These are phyloP conservation scores for Alternaria dauci DNA, from an alignment of 2,329 filamentous ascomycete genomes.

Conservation along the genomic window DNA sequence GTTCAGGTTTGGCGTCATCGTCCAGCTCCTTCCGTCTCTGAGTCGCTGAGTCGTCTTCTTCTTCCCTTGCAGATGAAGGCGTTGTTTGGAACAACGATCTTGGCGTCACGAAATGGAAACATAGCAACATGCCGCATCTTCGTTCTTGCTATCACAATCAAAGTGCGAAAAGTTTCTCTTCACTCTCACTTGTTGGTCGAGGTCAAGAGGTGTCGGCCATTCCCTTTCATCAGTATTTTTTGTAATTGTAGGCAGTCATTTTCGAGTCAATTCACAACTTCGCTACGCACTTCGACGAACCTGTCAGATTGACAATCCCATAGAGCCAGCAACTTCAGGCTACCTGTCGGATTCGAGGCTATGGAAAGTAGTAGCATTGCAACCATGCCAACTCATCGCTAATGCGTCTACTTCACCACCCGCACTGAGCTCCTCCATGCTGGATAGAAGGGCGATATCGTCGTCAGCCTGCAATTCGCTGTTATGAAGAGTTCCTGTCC, in stretches of 20 bases:
- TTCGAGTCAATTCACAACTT: background rate
- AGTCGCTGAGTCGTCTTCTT: background rate
- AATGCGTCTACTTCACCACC: background rate
- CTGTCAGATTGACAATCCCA: background rate
- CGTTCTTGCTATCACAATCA: too few species aligned
- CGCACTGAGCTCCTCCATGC: conserved; percentile 19
- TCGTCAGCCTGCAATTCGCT: conserved; percentile 33
- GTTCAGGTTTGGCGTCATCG: background rate
- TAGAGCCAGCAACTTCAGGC: background rate
- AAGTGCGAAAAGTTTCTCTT: too few species aligned
- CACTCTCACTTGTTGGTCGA: too few species aligned
- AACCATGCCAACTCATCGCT: background rate
- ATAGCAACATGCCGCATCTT: too few species aligned
- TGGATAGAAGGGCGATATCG: conserved; percentile 14
- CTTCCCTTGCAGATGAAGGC: background rate
- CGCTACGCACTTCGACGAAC: background rate
- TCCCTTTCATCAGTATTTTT: too few species aligned
- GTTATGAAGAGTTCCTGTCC: conserved; percentile 33
- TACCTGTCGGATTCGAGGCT: background rate
- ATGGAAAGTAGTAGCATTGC: background rate
- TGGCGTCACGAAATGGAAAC: too few species aligned
- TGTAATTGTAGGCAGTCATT: background rate
- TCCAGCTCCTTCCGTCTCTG: background rate
- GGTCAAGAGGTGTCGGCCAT: too few species aligned
- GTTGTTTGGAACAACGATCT: too few species aligned